Evolutionary conservation across 1,284 basidiomycete species (phyloP).

Genomic region (Sutorius eximius): DNA sequence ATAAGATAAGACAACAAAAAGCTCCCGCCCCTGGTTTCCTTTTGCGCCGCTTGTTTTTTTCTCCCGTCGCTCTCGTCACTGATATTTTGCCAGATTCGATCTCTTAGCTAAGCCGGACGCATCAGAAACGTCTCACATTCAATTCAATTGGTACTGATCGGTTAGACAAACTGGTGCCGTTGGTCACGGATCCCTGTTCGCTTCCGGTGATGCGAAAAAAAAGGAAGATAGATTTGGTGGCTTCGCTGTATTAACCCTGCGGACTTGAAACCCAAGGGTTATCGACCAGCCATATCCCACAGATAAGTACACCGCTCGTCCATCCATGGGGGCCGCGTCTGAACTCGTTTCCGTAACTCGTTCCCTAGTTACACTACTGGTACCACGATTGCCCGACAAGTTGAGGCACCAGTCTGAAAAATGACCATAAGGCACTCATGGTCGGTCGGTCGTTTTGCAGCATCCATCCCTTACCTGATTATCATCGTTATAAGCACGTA

Average conservation of each 20-base stretch:
- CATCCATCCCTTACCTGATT: not conserved
- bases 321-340: constrained; percentile 1
- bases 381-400: not conserved
- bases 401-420: not conserved
- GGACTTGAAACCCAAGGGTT: constrained; percentile 10
- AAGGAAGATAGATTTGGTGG: not conserved
- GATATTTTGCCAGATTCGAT: not conserved
- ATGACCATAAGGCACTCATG: not conserved
- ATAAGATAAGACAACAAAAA: constrained; percentile 35
- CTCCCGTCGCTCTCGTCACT: constrained; percentile 20
- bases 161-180: constrained; percentile 9
- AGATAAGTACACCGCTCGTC: not conserved
- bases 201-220: constrained; percentile 13
- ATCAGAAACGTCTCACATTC: constrained; percentile 10
- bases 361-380: not conserved
- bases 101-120: constrained; percentile 3
- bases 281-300: constrained; percentile 5
- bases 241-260: constrained; percentile 3
- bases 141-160: not conserved
- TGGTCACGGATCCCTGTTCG: constrained; percentile 12
- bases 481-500: not conserved
- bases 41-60: constrained; percentile 15
- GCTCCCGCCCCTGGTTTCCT: constrained; percentile 14
- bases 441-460: not conserved
- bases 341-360: not conserved